Conservation (phyloP, 179 eudicot genomes). For the Silene noctiflora region DNA sequence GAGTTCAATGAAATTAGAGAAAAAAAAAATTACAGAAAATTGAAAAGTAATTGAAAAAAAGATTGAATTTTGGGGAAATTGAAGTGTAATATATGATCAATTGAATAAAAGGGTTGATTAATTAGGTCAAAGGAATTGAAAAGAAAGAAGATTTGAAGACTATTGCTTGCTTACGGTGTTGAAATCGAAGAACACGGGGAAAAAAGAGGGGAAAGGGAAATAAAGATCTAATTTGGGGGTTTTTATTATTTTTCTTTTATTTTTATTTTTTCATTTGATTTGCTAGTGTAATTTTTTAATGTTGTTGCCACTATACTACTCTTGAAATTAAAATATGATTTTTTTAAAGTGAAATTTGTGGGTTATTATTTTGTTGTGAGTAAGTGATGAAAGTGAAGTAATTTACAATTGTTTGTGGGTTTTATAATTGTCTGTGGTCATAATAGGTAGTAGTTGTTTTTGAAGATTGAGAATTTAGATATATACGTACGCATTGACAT, state of each 20-base stretch:
- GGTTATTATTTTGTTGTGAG: no score
- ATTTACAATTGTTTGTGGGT: no score
- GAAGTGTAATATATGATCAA: background rate
- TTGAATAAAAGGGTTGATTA: background rate
- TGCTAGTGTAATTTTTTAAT: no score
- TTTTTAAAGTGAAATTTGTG: no score
- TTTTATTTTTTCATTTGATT: background rate
- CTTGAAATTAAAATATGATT: no score
- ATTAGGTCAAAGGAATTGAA: background rate
- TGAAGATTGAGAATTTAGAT: no score
- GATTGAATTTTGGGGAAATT: background rate
- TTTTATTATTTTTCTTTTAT: background rate
- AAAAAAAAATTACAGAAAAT: background rate
- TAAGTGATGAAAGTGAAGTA: no score
- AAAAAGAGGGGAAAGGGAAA: constrained; percentile 8
- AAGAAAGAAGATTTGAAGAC: constrained; percentile 9
- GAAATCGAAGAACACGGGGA: constrained; percentile 27
- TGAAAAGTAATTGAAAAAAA: background rate
- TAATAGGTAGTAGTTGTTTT: no score
- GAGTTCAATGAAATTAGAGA: background rate
- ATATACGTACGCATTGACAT: no score
- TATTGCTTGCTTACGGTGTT: constrained; percentile 18
- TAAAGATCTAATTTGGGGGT: constrained; percentile 10
- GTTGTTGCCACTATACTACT: no score
- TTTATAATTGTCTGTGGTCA: no score